Base-by-base conservation (phyloP, 176 grass and related monocot genomes). In the Calamus simplicifolius region DNA sequence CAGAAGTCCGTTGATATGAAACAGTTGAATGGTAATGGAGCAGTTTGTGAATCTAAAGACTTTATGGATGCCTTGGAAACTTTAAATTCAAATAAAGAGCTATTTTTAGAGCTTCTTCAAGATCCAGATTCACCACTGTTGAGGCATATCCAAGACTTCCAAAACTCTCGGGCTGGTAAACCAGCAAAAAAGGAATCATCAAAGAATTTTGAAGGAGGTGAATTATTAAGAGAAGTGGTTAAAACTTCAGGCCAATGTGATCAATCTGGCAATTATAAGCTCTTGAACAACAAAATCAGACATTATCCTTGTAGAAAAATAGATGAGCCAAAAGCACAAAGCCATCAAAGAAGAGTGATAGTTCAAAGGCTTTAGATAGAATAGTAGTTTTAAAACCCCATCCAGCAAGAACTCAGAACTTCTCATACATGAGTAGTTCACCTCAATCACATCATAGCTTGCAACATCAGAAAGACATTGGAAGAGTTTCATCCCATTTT, bases 311-410 rank as follows among this genome's bases (percentile, higher is more conserved):
- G 84, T 69, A 54, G 74, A 52, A 64, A 83, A 62, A 79, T 68
- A 48, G 90, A 90, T 29, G 87, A 76, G 66, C 64, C 71, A 57
- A 77, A 56, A 78, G 29, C 57, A 76, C 55, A 57, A 82, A 67
- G 56, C 59, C 51, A 29, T 63, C 72, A 54, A 70, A 80, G 50
- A 14, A 79, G 50, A 73, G 71, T 67, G 75, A 80, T 43, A 78
- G 19, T 49, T 76, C 74, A 51, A 65, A 81, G 66, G 70, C 67
- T 51, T 57, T 64, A 68, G 85, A 79, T 75, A 87, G 81, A 85
- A 92, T 98, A 74, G 88, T 89, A 60, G 83, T 98, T 66, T 65
- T 89, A 35, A 98, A 92, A 75, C 87, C 93, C 63, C 77, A 61
- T 68, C 81, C 84, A 66, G 6, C 12, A 23, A 43, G 27, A 23